These are phyloP conservation scores for Fusarium anthophilum DNA, from an alignment of 2,329 filamentous ascomycete species.

Conservation along the genomic window DNA sequence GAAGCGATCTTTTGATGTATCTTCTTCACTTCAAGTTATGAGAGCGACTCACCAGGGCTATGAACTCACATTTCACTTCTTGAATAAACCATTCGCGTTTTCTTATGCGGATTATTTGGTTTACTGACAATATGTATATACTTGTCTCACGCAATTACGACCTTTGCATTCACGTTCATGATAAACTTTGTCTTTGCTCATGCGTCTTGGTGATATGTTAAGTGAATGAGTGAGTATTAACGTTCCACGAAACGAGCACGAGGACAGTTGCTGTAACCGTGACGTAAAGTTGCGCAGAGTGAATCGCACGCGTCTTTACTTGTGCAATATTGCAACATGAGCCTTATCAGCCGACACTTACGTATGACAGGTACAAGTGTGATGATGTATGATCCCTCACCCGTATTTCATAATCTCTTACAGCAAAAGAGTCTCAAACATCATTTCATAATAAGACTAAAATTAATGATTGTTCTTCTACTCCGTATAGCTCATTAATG, in stretches of 20 bases:
- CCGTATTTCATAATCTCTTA: too few relatives aligned
- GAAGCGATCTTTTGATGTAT: conserved; percentile 28
- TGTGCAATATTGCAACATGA: neutral
- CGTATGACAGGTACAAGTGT: neutral
- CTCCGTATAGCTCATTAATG: neutral
- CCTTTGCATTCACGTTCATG: neutral
- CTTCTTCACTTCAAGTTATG: conserved; percentile 19
- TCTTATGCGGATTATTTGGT: conserved; percentile 17
- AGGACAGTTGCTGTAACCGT: neutral
- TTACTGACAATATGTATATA: conserved; percentile 16
- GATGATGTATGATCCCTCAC: too few relatives aligned
- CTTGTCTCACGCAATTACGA: conserved; percentile 9
- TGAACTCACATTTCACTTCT: conserved; percentile 24
- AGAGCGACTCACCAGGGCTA: conserved; percentile 26
- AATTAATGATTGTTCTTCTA: too few relatives aligned
- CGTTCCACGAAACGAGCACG: neutral
- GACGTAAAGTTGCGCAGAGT: neutral
- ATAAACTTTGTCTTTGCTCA: neutral
- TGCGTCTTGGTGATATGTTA: neutral
- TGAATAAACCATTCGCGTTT: conserved; percentile 19
- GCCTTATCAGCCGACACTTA: neutral
- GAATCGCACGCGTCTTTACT: neutral
- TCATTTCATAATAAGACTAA: neutral
- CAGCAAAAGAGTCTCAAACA: too few relatives aligned
- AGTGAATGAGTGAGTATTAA: neutral